Percentiles rank a stretch among this genome's conserved stretches.
phyloP scores from a whole-genome alignment of 2,329 filamentous ascomycete genomes.

The Alternaria longipes region DNA sequence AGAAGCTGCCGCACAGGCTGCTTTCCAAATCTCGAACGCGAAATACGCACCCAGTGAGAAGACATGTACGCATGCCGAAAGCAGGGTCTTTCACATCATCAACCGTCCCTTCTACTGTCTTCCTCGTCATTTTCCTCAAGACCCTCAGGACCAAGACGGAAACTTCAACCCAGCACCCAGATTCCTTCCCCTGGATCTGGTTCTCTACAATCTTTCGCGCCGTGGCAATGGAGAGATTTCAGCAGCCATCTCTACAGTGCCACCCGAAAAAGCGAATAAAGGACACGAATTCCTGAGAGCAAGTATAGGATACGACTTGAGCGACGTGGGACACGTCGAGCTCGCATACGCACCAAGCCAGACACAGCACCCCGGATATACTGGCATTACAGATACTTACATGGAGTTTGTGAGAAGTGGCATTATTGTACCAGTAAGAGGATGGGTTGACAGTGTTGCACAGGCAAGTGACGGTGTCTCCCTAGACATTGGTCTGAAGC shows the following conservation, averaged over 20 bases:
- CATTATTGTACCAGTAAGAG: slow-evolving; percentile 51
- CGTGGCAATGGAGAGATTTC: slow-evolving; percentile 65
- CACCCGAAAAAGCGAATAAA: slow-evolving; percentile 64
- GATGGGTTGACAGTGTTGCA: slow-evolving; percentile 45
- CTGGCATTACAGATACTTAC: slow-evolving; percentile 77
- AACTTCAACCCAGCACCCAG: slow-evolving; percentile 58
- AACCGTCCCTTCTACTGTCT: slow-evolving; percentile 77
- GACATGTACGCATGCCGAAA: slow-evolving; percentile 47
- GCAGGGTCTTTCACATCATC: slow-evolving; percentile 72
- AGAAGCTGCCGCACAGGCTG: slow-evolving; percentile 77
- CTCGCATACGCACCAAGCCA: slow-evolving; percentile 55
- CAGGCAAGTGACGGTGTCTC: slow-evolving; percentile 6
- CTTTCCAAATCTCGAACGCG: slow-evolving; percentile 73
- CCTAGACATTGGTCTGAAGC: slow-evolving; percentile 19
- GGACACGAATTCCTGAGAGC: slow-evolving; percentile 60
- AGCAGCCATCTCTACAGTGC: slow-evolving; percentile 72
- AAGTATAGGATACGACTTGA: slow-evolving; percentile 58
- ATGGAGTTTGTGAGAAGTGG: slow-evolving; percentile 76
- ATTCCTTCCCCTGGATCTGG: slow-evolving; percentile 77
- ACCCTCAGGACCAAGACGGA: slow-evolving; percentile 32
- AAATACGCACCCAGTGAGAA: slow-evolving; percentile 59
- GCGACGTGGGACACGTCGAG: slow-evolving; percentile 46
- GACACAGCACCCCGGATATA: slow-evolving; percentile 66
- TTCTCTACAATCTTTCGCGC: slow-evolving; percentile 73
- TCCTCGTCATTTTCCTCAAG: slow-evolving; percentile 60